A percentile compares a stretch with the other conserved stretches of the same genome.
Conservation (phyloP, 371 early-diverging fungal species). For the Mucor plumbeus region DNA sequence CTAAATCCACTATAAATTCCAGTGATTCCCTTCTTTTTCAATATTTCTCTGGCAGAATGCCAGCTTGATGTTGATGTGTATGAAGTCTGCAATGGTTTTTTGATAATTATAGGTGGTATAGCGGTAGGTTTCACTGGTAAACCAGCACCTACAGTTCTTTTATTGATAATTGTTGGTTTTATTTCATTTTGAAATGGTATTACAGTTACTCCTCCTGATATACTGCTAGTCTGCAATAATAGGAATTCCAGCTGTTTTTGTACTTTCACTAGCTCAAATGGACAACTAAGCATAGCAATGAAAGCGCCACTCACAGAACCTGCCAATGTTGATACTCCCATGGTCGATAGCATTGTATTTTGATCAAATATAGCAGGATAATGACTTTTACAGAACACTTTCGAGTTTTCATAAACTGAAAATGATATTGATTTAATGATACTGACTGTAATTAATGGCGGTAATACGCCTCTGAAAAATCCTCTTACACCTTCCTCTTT, state of each 20-base stretch:
- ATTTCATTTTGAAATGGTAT: constrained; percentile 29
- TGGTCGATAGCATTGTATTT: constrained; percentile 50
- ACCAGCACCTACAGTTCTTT: constrained; percentile 42
- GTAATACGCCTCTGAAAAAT: constrained; percentile 77
- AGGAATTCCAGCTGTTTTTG: constrained; percentile 78
- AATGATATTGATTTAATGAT: constrained; percentile 79
- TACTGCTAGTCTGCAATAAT: constrained; percentile 59
- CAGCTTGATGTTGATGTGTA: constrained; percentile 55
- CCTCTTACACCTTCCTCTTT: constrained; percentile 75
- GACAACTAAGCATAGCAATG: constrained; percentile 74
- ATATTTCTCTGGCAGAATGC: constrained; percentile 63
- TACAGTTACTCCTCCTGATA: constrained; percentile 51
- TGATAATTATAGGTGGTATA: constrained; percentile 19
- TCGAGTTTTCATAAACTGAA: constrained; percentile 74
- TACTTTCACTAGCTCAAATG: constrained; percentile 82
- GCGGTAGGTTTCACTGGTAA: constrained; percentile 34
- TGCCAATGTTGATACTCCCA: constrained; percentile 60
- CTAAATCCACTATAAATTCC: constrained; percentile 59
- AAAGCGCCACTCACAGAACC: constrained; percentile 72
- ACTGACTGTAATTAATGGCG: constrained; percentile 79
- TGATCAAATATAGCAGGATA: constrained; percentile 31
- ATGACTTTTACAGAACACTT: constrained; percentile 30
- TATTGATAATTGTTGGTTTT: constrained; percentile 23
- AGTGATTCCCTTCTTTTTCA: constrained; percentile 52
- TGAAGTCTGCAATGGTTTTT: not conserved